Base-by-base conservation (phyloP, 2,329 filamentous ascomycete species). In the Podosphaera fusca region DNA sequence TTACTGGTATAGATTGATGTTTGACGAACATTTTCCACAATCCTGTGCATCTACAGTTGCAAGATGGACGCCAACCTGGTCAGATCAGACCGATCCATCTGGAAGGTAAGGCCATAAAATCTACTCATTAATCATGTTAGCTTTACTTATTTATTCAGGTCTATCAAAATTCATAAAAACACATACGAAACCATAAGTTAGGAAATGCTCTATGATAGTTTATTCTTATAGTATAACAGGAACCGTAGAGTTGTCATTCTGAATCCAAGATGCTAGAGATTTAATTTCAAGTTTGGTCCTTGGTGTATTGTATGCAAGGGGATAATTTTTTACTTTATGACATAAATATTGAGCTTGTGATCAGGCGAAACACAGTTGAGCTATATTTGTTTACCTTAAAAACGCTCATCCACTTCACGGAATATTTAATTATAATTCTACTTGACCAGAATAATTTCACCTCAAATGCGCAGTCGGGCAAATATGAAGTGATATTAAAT, bases 1-100 rank as follows among this genome's bases (percentile, higher is more conserved):
- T 52, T 94, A 95, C 77, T 98, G 92, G 92, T 98, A 98, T 74
- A 84, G 92, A 66, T 78, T 75, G 69, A 96, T 98, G 90, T 98
- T 96, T 69, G 92, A 98, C 70, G 90, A 98, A 77, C 90, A 94
- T 72, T 98, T 96, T 79, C 92, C 92, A 52, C 78, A 82, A 58
- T 83, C 83, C 67, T 96, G 90, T 69, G 94, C 92, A 7, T 82
- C 80, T 59, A 98, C 92, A 6, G 92, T 98, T 56, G 85, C 87
- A 85, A 79, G 92, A 67, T 98, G 92, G 94, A 88, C 86, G 58
- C 92, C 92, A 34, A 98, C 86, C 42, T 98, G 92, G 92, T 94
- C 87, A 58, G 85, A 95, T 70, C 88, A 95, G 78, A 86, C 81
- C 33, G 92, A 98, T 70, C 92, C 92, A 60, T 94, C 86, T 71